Percentiles rank a stretch among this genome's conserved stretches.
These are phyloP conservation scores for Melampsora larici-populina DNA, from an alignment of 1,284 basidiomycete species.

Conservation along the genomic window DNA sequence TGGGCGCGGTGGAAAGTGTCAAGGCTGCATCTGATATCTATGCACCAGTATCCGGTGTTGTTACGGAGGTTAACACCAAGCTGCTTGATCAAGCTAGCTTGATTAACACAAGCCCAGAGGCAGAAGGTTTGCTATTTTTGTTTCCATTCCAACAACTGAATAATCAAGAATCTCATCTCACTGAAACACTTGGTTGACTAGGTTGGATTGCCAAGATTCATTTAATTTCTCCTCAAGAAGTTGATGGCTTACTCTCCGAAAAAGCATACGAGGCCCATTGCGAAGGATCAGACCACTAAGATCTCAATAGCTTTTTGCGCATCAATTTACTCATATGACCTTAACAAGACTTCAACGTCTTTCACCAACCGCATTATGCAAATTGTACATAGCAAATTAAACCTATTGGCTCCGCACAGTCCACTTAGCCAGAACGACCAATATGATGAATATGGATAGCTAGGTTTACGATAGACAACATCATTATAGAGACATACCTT, in stretches of 20 bases:
- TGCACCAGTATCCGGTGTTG: constrained; percentile 51
- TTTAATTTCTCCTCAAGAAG: constrained; percentile 56
- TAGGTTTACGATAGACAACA: no score
- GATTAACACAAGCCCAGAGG: constrained; percentile 52
- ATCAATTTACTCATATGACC: no score
- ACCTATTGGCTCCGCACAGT: no score
- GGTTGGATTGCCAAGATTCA: constrained; percentile 25
- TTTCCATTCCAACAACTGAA: neutral
- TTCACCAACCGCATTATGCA: no score
- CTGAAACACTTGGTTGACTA: neutral
- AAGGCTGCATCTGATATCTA: constrained; percentile 92
- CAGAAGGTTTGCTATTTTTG: constrained; percentile 48
- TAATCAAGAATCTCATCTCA: neutral
- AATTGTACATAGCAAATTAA: no score
- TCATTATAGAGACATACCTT: no score
- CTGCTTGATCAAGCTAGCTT: constrained; percentile 51
- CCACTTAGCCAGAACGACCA: no score
- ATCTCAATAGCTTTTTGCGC: no score
- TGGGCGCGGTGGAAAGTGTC: constrained; percentile 95
- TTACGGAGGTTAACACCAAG: constrained; percentile 50
- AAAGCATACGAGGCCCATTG: constrained; percentile 75
- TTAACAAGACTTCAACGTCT: no score
- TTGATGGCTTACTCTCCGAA: constrained; percentile 69
- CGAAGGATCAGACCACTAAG: constrained; percentile 55
- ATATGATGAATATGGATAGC: no score